Percentiles rank a stretch among this genome's conserved stretches.
Conservation (phyloP, 2,329 filamentous ascomycete genomes). For the Trichoderma gracile region DNA sequence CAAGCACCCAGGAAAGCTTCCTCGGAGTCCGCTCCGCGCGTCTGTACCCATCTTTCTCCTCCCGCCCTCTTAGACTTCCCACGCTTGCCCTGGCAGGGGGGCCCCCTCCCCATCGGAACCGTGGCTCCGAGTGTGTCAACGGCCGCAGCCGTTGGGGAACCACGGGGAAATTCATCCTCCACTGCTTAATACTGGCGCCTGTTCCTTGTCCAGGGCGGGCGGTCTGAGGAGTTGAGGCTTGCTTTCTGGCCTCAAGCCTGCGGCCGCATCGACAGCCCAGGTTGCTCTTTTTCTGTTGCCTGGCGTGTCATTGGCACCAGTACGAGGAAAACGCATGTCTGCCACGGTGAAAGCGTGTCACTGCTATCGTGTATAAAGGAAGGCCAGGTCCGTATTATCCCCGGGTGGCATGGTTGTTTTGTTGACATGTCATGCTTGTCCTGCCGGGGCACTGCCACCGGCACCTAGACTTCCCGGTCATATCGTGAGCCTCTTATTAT, state of each 20-base stretch:
- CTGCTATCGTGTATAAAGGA: not conserved
- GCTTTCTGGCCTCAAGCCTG: not conserved
- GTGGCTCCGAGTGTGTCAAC: not conserved
- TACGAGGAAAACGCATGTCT: not conserved
- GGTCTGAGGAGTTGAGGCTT: no score
- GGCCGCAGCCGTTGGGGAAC: not conserved
- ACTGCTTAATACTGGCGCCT: no score
- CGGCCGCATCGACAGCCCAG: slow-evolving; percentile 7
- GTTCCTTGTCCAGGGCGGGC: no score
- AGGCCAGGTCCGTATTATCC: not conserved
- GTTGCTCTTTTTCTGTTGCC: not conserved
- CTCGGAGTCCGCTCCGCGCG: no score
- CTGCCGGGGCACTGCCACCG: not conserved
- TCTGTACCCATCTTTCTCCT: not conserved
- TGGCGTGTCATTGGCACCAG: not conserved
- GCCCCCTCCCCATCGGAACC: not conserved
- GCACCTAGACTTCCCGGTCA: not conserved
- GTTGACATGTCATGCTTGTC: not conserved
- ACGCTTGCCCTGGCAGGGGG: not conserved
- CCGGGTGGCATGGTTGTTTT: not conserved
- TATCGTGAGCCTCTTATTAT: no score
- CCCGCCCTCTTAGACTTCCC: not conserved
- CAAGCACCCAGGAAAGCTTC: not conserved
- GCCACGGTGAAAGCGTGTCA: not conserved
- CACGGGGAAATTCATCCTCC: not conserved